A percentile compares a stretch with the other conserved stretches of the same genome.
Evolutionary conservation across 176 grass and related monocot species (phyloP).

Genomic region (Pontederia paniculata): DNA sequence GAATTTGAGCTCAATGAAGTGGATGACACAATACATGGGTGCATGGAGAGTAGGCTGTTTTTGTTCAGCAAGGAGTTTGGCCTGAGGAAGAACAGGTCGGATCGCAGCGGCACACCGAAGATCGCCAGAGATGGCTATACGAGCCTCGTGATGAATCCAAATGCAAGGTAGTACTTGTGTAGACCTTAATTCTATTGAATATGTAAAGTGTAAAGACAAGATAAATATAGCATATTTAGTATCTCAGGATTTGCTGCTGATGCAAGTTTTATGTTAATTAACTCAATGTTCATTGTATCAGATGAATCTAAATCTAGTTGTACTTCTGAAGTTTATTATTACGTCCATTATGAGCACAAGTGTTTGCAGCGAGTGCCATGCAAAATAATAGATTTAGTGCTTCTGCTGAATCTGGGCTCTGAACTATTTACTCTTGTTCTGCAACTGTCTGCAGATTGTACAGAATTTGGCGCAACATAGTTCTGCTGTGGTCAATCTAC

Average conservation of each 20-base stretch:
- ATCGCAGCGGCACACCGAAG: conserved; percentile 30
- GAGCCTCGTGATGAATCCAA: conserved; percentile 57
- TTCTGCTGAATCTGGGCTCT: background rate
- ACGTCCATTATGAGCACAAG: too few species aligned
- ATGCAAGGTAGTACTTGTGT: conserved; percentile 55
- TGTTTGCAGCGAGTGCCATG: too few species aligned
- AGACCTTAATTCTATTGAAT: background rate
- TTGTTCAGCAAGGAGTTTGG: conserved; percentile 52
- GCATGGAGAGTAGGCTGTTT: conserved; percentile 54
- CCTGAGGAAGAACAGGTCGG: conserved; percentile 31
- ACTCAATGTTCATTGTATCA: too few species aligned
- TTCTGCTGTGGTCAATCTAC: conserved; percentile 77
- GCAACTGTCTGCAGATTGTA: conserved; percentile 36
- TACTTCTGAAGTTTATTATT: too few species aligned
- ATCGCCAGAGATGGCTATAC: conserved; percentile 34
- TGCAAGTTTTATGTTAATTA: too few species aligned
- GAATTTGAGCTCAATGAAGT: conserved; percentile 72
- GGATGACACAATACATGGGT: conserved; percentile 41
- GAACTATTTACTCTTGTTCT: background rate
- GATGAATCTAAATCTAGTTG: too few species aligned
- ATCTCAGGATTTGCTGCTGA: too few species aligned
- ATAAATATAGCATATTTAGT: background rate
- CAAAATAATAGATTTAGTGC: background rate
- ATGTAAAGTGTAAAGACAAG: background rate
- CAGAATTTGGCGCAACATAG: conserved; percentile 47